phyloP scores from a whole-genome alignment of 768 basidiomycete genomes.

The Rhodocollybia butyracea region DNA sequence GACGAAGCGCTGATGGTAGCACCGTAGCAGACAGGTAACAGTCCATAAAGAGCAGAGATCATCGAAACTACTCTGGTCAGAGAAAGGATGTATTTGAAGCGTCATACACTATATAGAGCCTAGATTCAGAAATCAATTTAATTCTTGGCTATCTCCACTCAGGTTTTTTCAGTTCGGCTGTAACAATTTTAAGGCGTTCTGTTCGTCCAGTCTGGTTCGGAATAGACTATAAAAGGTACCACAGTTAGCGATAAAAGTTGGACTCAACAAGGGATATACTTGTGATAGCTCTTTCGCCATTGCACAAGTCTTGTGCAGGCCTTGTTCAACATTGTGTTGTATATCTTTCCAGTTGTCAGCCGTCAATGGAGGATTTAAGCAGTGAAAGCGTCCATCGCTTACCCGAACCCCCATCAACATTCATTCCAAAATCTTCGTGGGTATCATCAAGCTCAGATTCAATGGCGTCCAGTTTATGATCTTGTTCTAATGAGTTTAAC shows the following conservation, averaged over 20 bases:
- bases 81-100: neutral
- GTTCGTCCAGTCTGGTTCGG: conserved; percentile 4
- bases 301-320: neutral
- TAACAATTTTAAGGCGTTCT: neutral
- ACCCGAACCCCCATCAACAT: neutral
- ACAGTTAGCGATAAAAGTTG: neutral
- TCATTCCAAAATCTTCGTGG: neutral
- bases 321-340: neutral
- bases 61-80: no score
- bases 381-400: neutral
- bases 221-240: neutral
- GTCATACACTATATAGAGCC: neutral
- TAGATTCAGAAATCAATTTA: neutral
- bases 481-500: neutral
- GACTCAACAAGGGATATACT: neutral
- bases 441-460: neutral
- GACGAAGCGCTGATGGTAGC: no score
- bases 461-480: neutral
- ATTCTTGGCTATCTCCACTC: neutral
- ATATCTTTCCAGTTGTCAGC: neutral
- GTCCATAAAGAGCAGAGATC: no score
- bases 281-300: conserved; percentile 4
- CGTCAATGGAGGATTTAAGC: neutral
- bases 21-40: no score
- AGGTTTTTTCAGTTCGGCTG: neutral